Evolutionary conservation across 768 basidiomycete genomes (phyloP), one percentile per base, ranked within the genome.

Genomic region (Lepiota subincarnata): DNA sequence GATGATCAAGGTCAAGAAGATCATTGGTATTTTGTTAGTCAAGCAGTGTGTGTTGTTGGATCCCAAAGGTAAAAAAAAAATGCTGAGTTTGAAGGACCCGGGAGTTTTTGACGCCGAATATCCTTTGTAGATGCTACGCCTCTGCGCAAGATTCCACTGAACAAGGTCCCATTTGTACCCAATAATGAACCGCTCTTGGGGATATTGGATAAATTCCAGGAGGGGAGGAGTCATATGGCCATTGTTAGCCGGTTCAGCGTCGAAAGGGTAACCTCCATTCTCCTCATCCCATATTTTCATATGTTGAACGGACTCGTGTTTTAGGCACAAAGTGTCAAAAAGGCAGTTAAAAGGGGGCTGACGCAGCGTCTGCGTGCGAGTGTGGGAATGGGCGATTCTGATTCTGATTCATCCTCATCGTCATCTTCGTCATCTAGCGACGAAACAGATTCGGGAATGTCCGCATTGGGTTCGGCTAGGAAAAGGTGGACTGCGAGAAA

Each of bases 151-250:
- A 82, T 96, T 40, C 90, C 89, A 0, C 73, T 96, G 42, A 92
- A 93, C 69, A 89, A 86, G 62, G 88, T 94, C 5, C 88, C 86
- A 0, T 89, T 87, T 49, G 89, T 95, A 2, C 89, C 92, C 1
- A 86, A 84, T 40, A 92, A 95, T 60, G 89, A 92, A 67, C 80
- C 92, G 19, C 73, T 96, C 0, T 78, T 94, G 12, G 84, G 87
- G 20, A 89, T 93, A 56, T 75, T 95, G 28, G 92, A 94, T 66
- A 86, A 77, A 56, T 95, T 95, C 67, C 92, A 94, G 66, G 91
- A 92, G 63, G 92, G 91, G 3, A 78, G 90, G 26, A 90, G 87
- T 38, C 92, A 96, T 65, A 94, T 96, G 82, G 92, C 92, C 18
- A 88, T 95, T 59, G 90, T 94, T 49, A 84, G 84, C 57, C 82